Evolutionary conservation across 2,329 filamentous ascomycete genomes (phyloP).

Genomic region (Aspergillus sp.): DNA sequence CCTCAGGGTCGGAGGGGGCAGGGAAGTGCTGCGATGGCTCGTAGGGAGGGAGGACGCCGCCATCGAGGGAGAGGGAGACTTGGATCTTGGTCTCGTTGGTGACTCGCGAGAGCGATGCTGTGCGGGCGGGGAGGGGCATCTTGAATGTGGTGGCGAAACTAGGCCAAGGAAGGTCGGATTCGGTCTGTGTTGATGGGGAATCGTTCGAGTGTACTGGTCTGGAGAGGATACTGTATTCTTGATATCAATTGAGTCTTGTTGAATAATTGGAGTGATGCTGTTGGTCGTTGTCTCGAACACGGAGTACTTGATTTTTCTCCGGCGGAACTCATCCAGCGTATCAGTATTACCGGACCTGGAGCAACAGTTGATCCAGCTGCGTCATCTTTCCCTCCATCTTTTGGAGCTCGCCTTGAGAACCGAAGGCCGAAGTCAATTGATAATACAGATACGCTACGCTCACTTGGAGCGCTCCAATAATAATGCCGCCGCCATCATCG

Average conservation of each 20-base stretch:
- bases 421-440: background rate
- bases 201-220: background rate
- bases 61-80: slow-evolving; percentile 89
- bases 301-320: slow-evolving; percentile 6
- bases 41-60: slow-evolving; percentile 64
- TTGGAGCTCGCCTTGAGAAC: background rate
- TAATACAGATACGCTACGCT: background rate
- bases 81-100: slow-evolving; percentile 99
- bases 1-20: slow-evolving; percentile 61
- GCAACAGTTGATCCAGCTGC: slow-evolving; percentile 20
- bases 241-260: slow-evolving; percentile 6
- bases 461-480: too few relatives aligned
- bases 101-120: slow-evolving; percentile 79
- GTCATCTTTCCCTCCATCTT: slow-evolving; percentile 10
- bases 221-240: background rate
- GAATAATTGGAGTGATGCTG: slow-evolving; percentile 11
- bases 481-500: slow-evolving; percentile 49
- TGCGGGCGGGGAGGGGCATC: slow-evolving; percentile 62
- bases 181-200: background rate
- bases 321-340: slow-evolving; percentile 14
- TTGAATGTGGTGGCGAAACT: background rate
- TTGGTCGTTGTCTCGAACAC: background rate
- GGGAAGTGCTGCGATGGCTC: slow-evolving; percentile 60
- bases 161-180: background rate
- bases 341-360: slow-evolving; percentile 14